A percentile compares a stretch with the other conserved stretches of the same genome.
These are phyloP conservation scores for Solanum pinnatisectum DNA, from an alignment of 257 asterid genomes.

Conservation along the genomic window DNA sequence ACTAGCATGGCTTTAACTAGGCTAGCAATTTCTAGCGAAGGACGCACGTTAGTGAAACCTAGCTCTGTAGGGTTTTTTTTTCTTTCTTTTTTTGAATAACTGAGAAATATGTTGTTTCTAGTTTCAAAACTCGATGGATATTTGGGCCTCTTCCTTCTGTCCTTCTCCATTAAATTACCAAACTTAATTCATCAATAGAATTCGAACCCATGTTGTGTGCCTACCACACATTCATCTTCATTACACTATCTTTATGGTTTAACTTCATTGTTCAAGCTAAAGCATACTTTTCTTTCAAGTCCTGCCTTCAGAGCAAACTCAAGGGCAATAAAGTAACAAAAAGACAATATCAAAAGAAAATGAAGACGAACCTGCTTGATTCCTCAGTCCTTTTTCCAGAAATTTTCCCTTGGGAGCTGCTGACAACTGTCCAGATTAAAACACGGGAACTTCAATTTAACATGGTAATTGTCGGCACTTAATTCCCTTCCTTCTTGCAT, in stretches of 20 bases:
- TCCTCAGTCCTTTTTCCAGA: constrained; percentile 54
- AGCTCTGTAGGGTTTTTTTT: not conserved
- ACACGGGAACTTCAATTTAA: not conserved
- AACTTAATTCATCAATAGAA: not conserved
- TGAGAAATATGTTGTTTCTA: not conserved
- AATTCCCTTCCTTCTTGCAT: not conserved
- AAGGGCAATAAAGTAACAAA: not conserved
- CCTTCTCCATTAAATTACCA: not conserved
- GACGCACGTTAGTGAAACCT: not conserved
- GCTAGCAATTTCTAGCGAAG: not conserved
- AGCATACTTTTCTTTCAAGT: no score
- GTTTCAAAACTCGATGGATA: not conserved
- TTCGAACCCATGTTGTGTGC: no score
- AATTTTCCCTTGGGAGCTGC: constrained; percentile 90
- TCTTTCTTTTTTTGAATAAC: not conserved
- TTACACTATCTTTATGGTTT: not conserved
- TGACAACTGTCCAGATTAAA: constrained; percentile 46
- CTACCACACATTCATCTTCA: not conserved
- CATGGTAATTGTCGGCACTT: not conserved
- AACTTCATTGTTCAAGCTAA: no score
- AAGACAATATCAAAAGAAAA: not conserved
- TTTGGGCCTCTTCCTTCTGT: not conserved
- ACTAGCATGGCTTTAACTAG: not conserved
- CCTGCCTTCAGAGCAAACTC: no score
- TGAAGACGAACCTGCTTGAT: constrained; percentile 49